A percentile compares a stretch with the other conserved stretches of the same genome.
Conservation (phyloP, 257 asterid species). For the Ballota nigra region DNA sequence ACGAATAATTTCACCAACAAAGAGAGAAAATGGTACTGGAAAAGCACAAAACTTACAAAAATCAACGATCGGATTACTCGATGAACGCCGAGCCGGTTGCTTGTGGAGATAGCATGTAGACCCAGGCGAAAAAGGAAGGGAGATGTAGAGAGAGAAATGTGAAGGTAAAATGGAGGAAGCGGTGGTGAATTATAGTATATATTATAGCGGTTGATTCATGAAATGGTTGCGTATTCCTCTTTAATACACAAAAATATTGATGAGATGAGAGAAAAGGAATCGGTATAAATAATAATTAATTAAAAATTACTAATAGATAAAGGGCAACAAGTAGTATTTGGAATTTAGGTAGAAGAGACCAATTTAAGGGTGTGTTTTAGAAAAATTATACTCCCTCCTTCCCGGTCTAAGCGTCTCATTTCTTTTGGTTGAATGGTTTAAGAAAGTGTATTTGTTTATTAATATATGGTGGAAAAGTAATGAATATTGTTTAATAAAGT, state of each 20-base stretch:
- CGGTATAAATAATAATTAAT: neutral
- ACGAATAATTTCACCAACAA: neutral
- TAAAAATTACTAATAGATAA: neutral
- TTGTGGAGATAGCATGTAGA: conserved; percentile 15
- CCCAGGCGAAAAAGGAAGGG: neutral
- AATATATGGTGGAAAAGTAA: no score
- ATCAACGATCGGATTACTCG: conserved; percentile 28
- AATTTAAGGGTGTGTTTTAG: no score
- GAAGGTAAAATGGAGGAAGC: conserved; percentile 8
- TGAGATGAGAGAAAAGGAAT: neutral
- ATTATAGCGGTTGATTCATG: conserved; percentile 24
- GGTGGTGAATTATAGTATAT: conserved; percentile 24
- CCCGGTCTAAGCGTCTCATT: no score
- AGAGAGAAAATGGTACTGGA: neutral
- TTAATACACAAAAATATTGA: neutral
- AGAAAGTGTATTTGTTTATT: no score
- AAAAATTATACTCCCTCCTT: no score
- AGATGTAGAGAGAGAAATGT: conserved; percentile 13
- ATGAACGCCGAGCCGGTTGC: conserved; percentile 25
- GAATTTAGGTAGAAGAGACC: conserved; percentile 18
- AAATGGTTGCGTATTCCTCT: conserved; percentile 29
- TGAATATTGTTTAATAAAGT: no score
- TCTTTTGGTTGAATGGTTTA: no score
- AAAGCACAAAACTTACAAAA: conserved; percentile 11
- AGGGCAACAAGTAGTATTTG: conserved; percentile 25